Evolutionary conservation across 257 asterid genomes (phyloP).

Genomic region (Solanum medicagineum): DNA sequence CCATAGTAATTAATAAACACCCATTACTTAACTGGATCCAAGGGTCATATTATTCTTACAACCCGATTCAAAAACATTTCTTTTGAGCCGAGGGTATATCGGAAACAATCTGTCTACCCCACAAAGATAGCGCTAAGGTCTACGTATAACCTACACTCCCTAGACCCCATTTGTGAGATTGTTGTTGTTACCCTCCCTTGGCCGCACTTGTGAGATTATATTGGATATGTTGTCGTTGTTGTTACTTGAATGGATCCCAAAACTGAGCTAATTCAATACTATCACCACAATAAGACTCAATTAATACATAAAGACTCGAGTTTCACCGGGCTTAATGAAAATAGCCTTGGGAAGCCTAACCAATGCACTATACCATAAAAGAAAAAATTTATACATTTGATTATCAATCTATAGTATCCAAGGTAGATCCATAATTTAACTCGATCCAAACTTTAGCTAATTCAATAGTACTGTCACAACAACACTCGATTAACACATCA

Average conservation of each 20-base stretch:
- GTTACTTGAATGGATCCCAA: background rate
- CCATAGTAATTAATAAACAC: background rate
- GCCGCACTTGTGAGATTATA: too few species aligned
- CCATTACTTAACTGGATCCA: background rate
- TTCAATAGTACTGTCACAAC: background rate
- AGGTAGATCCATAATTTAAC: background rate
- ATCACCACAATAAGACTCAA: background rate
- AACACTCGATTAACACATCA: background rate
- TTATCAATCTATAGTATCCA: background rate
- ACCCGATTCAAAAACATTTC: too few species aligned
- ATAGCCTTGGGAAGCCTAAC: background rate
- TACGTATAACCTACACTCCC: too few species aligned
- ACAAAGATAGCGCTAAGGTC: too few species aligned
- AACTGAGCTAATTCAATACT: background rate
- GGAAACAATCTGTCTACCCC: too few species aligned
- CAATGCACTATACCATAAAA: background rate
- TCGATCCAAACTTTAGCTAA: background rate
- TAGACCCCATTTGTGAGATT: too few species aligned
- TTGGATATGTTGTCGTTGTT: too few species aligned
- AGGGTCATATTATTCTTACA: too few species aligned
- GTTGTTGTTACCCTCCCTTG: too few species aligned
- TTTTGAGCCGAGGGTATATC: too few species aligned
- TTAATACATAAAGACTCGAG: background rate
- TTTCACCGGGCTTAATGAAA: background rate
- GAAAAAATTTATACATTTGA: background rate